Evolutionary conservation across 83 land plant genomes (phyloP).

Genomic region (Picea abies): DNA sequence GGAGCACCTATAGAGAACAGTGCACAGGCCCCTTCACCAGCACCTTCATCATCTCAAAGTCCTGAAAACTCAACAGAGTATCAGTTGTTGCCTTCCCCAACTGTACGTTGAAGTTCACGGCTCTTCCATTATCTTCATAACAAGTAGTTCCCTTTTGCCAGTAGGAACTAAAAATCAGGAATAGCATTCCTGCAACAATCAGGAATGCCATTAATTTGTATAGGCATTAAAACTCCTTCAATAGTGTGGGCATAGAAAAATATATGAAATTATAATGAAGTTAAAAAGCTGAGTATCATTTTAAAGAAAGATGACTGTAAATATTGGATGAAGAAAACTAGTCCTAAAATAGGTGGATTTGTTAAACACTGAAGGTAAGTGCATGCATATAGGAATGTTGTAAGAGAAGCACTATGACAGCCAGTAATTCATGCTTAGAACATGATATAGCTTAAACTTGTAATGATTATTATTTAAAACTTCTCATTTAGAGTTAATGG

Average conservation of each 20-base stretch:
- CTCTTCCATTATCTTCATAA: neutral
- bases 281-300: neutral
- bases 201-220: neutral
- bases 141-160: neutral
- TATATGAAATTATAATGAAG: neutral
- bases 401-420: no score
- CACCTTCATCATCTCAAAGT: neutral
- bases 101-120: neutral
- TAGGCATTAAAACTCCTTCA: neutral
- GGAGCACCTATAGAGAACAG: slow-evolving; percentile 13
- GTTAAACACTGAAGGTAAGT: neutral
- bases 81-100: slow-evolving; percentile 6
- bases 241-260: neutral
- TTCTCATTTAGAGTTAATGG: no score
- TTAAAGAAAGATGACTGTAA: neutral
- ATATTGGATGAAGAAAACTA: neutral
- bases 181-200: neutral
- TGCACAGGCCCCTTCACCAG: slow-evolving; percentile 14
- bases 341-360: neutral
- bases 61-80: neutral
- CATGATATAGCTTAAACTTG: no score
- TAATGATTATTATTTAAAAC: no score
- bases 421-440: no score
- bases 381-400: neutral
- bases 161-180: neutral